Conservation (phyloP, 2,329 filamentous ascomycete genomes). For the Fusarium pseudonygamai region DNA sequence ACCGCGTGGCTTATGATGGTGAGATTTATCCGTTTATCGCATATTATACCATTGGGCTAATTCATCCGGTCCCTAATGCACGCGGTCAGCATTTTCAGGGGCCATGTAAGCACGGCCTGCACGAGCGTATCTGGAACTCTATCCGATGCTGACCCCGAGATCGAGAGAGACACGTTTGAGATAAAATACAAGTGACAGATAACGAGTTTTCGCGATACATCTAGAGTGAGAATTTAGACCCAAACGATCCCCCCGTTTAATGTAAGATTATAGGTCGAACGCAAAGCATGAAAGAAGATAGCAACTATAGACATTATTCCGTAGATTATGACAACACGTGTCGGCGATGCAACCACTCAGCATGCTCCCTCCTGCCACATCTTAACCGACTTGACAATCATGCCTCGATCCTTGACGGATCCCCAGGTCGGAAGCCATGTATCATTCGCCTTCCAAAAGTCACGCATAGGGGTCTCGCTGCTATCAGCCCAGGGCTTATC, state of each 20-base stretch:
- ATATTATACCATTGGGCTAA: background rate
- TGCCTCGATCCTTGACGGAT: slow-evolving; percentile 46
- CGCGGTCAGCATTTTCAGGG: background rate
- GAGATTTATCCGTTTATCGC: background rate
- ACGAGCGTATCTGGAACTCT: slow-evolving; percentile 2
- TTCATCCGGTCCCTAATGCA: background rate
- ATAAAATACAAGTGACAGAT: background rate
- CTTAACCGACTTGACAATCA: slow-evolving; percentile 56
- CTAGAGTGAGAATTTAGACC: slow-evolving; percentile 3
- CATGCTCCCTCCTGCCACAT: slow-evolving; percentile 55
- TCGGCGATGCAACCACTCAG: slow-evolving; percentile 8
- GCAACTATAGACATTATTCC: background rate
- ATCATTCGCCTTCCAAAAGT: slow-evolving; percentile 53
- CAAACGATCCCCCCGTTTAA: background rate
- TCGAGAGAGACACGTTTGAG: background rate
- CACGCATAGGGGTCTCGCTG: slow-evolving; percentile 48
- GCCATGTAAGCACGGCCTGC: background rate
- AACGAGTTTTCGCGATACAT: background rate
- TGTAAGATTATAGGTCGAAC: background rate
- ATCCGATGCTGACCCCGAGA: background rate
- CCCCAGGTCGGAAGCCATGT: slow-evolving; percentile 55
- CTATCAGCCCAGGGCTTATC: slow-evolving; percentile 57
- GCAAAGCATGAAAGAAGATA: background rate
- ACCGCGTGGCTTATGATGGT: background rate
- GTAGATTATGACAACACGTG: background rate